Base-by-base conservation (phyloP, 1,284 basidiomycete genomes). In the Fistulinella cinereoalba region DNA sequence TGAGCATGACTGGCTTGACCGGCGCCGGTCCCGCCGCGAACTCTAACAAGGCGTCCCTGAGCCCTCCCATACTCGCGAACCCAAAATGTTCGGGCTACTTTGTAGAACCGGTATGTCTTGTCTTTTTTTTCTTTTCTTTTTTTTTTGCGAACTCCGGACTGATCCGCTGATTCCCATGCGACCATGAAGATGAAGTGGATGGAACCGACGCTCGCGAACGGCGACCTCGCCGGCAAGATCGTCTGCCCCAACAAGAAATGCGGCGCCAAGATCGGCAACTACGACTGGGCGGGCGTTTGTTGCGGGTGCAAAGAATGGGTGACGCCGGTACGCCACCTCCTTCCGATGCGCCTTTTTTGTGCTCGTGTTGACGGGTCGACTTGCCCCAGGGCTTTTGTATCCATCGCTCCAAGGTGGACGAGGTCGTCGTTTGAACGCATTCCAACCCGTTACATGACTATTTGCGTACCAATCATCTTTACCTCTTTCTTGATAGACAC, bases 131-230 rank as follows among this genome's bases (percentile, higher is more conserved):
- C 29, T 6, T 31, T 31, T 31, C 5, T 4, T 4, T 31, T 31
- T 31, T 31, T 31, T 5, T 6, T 12, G 6, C 15, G 6, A 13
- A 13, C 29, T 31, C 15, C n/a, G 9, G 11, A n/a, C n/a, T n/a
- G n/a, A n/a, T n/a, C n/a, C n/a, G n/a, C n/a, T n/a, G n/a, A n/a
- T n/a, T n/a, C n/a, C n/a, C n/a, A n/a, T n/a, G n/a, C n/a, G n/a
- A n/a, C n/a, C n/a, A n/a, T n/a, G n/a, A n/a, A 93, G 82, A 85
- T 97, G 78, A 88, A 85, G 57, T 99, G 96, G 96, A 99, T 99
- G 96, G 83, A 91, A 46, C 75, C 83, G 3, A 79, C 85, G 55
- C 74, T 97, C 8, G 76, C 81, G 33, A 68, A 71, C 11, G 95
- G 93, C 0, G 75, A 85, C 38, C 71, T 96, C 19, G 79, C 83